These are phyloP conservation scores for Madurella mycetomatis DNA, from an alignment of 2,329 filamentous ascomycete genomes.

Conservation along the genomic window DNA sequence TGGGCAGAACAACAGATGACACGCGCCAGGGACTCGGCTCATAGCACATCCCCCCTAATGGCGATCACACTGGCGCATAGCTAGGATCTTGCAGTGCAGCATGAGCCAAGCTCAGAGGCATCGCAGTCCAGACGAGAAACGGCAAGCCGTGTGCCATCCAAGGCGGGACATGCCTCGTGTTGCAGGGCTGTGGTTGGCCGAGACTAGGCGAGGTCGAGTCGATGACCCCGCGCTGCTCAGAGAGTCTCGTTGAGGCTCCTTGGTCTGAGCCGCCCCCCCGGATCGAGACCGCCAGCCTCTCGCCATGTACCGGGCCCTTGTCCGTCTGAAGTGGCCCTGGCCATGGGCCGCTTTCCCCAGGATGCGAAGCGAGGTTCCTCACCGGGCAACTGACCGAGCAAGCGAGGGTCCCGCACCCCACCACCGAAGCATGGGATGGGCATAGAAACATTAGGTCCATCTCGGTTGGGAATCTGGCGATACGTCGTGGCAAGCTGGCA, in stretches of 20 bases:
- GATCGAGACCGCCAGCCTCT: constrained; percentile 5
- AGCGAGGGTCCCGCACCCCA: too few relatives aligned
- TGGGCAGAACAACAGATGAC: constrained; percentile 15
- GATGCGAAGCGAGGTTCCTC: constrained; percentile 18
- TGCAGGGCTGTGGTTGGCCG: constrained; percentile 13
- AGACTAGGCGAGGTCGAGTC: constrained; percentile 5
- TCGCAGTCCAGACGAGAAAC: constrained; percentile 9
- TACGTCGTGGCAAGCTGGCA: background rate
- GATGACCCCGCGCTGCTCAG: constrained; percentile 3
- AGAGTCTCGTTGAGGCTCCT: constrained; percentile 16
- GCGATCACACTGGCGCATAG: constrained; percentile 25
- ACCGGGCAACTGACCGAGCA: constrained; percentile 4
- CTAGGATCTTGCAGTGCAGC: constrained; percentile 12
- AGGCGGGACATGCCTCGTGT: constrained; percentile 19
- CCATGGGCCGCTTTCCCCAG: constrained; percentile 5
- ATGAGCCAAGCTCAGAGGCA: constrained; percentile 14
- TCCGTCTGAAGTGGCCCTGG: constrained; percentile 10
- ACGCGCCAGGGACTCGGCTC: constrained; percentile 16
- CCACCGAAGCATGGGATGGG: background rate
- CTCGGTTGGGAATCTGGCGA: background rate
- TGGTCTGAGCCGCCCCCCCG: constrained; percentile 3
- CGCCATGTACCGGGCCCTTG: constrained; percentile 9
- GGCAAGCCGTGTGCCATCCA: constrained; percentile 3
- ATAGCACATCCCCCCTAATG: constrained; percentile 23
- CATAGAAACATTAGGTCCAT: background rate